Base-by-base conservation (phyloP, 2,329 filamentous ascomycete genomes). In the Trichoderma polysporum region DNA sequence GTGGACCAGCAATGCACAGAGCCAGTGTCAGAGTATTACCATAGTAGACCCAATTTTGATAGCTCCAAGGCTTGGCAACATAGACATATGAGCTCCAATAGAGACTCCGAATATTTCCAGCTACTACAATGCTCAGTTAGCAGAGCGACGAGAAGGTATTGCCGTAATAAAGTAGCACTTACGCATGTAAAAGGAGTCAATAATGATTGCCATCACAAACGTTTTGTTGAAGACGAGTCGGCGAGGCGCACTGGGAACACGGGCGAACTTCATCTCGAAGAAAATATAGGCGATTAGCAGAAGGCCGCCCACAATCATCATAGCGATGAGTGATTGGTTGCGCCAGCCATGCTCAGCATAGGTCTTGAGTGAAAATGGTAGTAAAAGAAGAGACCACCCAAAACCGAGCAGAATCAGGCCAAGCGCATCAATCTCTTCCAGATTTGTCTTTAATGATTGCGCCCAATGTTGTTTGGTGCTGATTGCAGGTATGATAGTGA, bases 311-410 rank as follows among this genome's bases (percentile, higher is more conserved):
- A 82, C 69, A 29, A 81, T 74, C 62, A 82, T 71, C 73, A 82
- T 77, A 66, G 74, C 74, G 68, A 83, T 82, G 31, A 84, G 79
- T 29, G 78, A 76, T 15, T 75, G 75, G n/a, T 79, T 78, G 27
- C 70, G 70, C 82, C 82, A 85, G 2, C 73, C 71, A 31, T 79
- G 70, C 2, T 75, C 68, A 61, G 80, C 79, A 50, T 80, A 77
- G 3, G 76, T 76, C 58, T 79, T 78, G 19, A 92, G 81, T 7
- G 82, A 89, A 76, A 93, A 87, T 0, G 90, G 88, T 2, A 93
- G 82, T n/a, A 92, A 79, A 71, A 92, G 86, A 10, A 91, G 76
- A 0, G 81, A 79, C 66, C 84, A 82, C 0, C 83, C 84, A 35
- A 78, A 80, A 22, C 78, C 80, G 37, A 86, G 79, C 1, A 86